Base-by-base conservation (phyloP, 306 rosid species). In the Astragalus glycyphyllos region DNA sequence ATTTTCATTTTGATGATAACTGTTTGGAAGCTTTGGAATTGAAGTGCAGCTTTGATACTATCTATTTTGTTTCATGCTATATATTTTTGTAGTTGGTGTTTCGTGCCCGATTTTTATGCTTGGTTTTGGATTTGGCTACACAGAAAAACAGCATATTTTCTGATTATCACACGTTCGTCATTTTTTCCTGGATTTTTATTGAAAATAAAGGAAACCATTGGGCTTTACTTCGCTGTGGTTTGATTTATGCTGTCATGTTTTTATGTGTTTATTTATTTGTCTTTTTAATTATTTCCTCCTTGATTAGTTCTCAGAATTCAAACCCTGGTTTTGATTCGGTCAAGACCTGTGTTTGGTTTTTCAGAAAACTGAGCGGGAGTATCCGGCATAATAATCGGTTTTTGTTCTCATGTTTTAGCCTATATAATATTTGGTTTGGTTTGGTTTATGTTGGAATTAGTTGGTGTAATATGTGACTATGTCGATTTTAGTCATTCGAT, bases 1-100 rank as follows among this genome's bases (percentile, higher is more conserved):
- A 16, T 75, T 74, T 79, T 56, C 8, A 1, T 75, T 74, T 79
- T 56, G 6, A 1, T 35, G 1, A 3, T 7, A 66, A 51, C 12
- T 5, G 3, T 14, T 6, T 7, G 9, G n/a, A 4, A 64, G n/a
- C 8, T 60, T 59, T 44, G 0, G 29, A 13, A 42, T 13, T 32
- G 0, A 12, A 13, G 38, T 60, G 3, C 4, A 59, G 23, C 46
- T 60, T 2, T 1, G 70, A 45, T 15, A 0, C 26, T 61, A 11
- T 16, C 7, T 72, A 11, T 20, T 40, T 16, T n/a, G 7, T 13
- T 69, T 62, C 47, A 6, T 45, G 37, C 16, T 53, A 4, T 51
- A 1, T 38, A 26, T 41, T 4, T 13, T 11, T 13, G 1, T 31
- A 10, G 4, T 70, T 3, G 4, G 3, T 38, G 46, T 31, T 71